Evolutionary conservation across 441 rosid genomes (phyloP), one percentile per base, ranked within the genome.

Genomic region (Eutrema salsugineum): DNA sequence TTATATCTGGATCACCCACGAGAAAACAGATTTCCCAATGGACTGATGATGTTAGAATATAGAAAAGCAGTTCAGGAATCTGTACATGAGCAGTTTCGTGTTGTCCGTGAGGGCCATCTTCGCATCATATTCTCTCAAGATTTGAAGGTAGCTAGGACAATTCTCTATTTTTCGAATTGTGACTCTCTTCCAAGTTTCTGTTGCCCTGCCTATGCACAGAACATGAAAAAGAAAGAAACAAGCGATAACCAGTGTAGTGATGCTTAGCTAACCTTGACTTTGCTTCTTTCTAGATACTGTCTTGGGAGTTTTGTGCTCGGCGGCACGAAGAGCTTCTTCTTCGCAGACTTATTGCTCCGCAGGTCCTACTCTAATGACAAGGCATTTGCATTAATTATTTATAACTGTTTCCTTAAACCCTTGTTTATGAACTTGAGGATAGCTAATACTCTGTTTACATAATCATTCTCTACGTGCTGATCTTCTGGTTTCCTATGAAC

Each of bases 231-330:
- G 0, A 6, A 28, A 35, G 54, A 51, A 7, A 42, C 8, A 40
- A 4, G 11, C n/a, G 22, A n/a, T 35, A 30, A 63, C 14, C 17
- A n/a, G 0, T 42, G 6, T 66, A 58, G 68, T 63, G 35, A 35
- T 46, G 50, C 36, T 67, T 10, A 42, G 36, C 48, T 57, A 28
- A 39, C 12, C 55, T 30, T 22, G 63, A 58, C 24, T 59, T 56
- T 79, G 40, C 62, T 28, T 73, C 57, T 46, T 55, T 55, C 50
- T 80, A 95, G 99, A 93, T 95, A 78, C 69, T 93, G 65, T 83
- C 95, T 16, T 95, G 99, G 99, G 98, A 95, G 79, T 95, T 95
- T 77, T 95, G 99, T 83, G 95, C 91, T 8, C 93, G 88, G 14
- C 83, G 83, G 20, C 98, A 95, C 79, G 98, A 93, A 84, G 97